These are phyloP conservation scores for Globisporangium spiculum DNA, from an alignment of 352 stramenopile species.

Conservation along the genomic window DNA sequence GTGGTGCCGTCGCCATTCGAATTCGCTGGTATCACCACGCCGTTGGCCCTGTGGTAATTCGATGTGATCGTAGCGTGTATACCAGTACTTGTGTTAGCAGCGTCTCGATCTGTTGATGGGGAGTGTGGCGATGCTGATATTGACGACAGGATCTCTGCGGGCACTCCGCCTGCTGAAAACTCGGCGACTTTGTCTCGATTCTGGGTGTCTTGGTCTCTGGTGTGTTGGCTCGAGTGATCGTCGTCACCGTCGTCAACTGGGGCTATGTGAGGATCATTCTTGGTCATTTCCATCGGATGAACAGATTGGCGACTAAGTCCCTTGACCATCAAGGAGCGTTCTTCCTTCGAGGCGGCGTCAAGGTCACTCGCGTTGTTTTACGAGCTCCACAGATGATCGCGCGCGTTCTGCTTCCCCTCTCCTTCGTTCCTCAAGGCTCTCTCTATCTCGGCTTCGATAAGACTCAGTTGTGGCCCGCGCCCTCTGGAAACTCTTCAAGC, in stretches of 20 bases:
- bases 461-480: not conserved
- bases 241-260: slow-evolving; percentile 19
- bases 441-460: not conserved
- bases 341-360: not conserved
- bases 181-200: slow-evolving; percentile 13
- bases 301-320: slow-evolving; percentile 65
- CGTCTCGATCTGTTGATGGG: not conserved
- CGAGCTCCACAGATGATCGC: not conserved
- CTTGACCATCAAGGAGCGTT: slow-evolving; percentile 37
- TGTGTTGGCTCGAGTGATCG: not conserved
- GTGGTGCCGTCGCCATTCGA: slow-evolving; percentile 4
- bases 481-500: not conserved
- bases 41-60: not conserved
- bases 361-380: not conserved
- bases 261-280: slow-evolving; percentile 13
- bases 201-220: not conserved
- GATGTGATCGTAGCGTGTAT: not conserved
- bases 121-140: not conserved
- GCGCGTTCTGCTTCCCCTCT: not conserved
- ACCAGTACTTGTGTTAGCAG: not conserved
- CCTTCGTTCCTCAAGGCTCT: not conserved
- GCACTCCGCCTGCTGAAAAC: not conserved
- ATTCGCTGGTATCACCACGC: slow-evolving; percentile 8
- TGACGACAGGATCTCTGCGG: not conserved
- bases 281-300: slow-evolving; percentile 52